Conservation (phyloP, 73 alveolate species). For the Paramecium tetraurelia region DNA sequence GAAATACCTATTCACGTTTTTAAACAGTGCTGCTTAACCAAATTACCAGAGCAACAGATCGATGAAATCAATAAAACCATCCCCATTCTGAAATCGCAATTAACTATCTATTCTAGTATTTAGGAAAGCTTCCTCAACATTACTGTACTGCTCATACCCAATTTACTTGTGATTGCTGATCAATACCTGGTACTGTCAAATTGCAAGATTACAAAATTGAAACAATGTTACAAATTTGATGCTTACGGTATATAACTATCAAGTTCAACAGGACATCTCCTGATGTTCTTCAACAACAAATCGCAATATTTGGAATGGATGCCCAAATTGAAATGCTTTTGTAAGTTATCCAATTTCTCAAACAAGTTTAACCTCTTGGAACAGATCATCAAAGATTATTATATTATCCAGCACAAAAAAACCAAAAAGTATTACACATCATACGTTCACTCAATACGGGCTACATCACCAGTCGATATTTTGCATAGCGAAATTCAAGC, state of each 20-base stretch:
- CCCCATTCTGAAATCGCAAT: neutral
- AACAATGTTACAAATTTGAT: neutral
- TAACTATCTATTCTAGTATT: neutral
- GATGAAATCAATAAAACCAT: neutral
- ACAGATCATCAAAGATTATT: neutral
- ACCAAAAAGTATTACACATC: neutral
- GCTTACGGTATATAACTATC: neutral
- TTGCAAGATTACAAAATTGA: neutral
- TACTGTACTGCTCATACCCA: neutral
- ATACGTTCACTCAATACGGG: neutral
- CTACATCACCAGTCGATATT: neutral
- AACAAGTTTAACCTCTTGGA: neutral
- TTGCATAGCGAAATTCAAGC: constrained; percentile 1
- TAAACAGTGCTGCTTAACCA: neutral
- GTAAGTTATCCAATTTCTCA: constrained; percentile 9
- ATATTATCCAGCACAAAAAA: neutral
- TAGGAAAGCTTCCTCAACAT: neutral
- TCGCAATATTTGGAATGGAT: neutral
- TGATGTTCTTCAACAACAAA: neutral
- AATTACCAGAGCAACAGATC: neutral
- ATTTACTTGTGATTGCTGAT: neutral
- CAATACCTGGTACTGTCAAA: constrained; percentile 3
- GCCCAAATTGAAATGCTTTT: neutral
- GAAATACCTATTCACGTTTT: neutral
- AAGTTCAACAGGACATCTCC: neutral